A percentile compares a stretch with the other conserved stretches of the same genome.
Evolutionary conservation across 108 stramenopile species (phyloP).

Genomic region (Seminavis robusta): DNA sequence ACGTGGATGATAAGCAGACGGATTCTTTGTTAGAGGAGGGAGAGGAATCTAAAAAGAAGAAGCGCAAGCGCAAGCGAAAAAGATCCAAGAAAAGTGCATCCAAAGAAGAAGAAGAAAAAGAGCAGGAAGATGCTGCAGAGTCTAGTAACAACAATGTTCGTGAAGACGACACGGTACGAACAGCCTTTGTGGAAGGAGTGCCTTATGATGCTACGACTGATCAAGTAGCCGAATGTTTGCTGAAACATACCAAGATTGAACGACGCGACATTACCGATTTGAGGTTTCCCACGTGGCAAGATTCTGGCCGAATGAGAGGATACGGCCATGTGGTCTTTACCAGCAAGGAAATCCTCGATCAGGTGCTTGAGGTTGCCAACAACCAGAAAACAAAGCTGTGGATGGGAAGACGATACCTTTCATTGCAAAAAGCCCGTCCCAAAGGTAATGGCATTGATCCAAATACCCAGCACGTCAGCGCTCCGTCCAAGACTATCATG

Average conservation of each 20-base stretch:
- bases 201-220: conserved; percentile 74
- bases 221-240: conserved; percentile 76
- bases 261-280: conserved; percentile 72
- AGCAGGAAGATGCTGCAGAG: neutral
- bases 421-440: conserved; percentile 62
- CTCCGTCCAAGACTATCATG: conserved; percentile 26
- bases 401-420: conserved; percentile 78
- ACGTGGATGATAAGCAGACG: conserved; percentile 14
- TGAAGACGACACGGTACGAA: conserved; percentile 29
- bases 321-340: conserved; percentile 93
- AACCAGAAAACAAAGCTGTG: conserved; percentile 61
- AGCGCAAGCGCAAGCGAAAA: conserved; percentile 74
- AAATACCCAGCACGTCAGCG: too few relatives aligned
- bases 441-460: neutral
- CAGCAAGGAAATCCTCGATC: conserved; percentile 21
- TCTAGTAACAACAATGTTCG: conserved; percentile 5
- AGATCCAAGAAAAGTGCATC: conserved; percentile 12
- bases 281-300: conserved; percentile 92
- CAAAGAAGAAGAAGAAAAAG: conserved; percentile 14
- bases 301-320: conserved; percentile 88
- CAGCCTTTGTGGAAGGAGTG: conserved; percentile 91
- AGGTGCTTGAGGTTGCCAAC: too few relatives aligned
- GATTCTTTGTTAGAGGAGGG: conserved; percentile 23
- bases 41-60: conserved; percentile 33
- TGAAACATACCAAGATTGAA: conserved; percentile 23